Conservation (phyloP, 1,284 basidiomycete genomes). For the Heterobasidion occidentale region DNA sequence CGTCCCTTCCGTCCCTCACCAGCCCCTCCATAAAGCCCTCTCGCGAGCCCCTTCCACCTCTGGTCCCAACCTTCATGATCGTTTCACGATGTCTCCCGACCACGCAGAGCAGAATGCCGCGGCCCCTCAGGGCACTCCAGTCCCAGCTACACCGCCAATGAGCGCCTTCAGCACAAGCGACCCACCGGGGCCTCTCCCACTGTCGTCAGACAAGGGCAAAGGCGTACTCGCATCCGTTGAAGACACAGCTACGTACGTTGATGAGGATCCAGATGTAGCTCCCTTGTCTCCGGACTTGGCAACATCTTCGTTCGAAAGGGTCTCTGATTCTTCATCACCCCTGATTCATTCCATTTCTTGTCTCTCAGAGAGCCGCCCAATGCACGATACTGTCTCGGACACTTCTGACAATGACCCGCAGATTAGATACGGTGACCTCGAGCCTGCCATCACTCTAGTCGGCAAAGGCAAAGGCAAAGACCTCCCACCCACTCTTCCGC, state of each 20-base stretch:
- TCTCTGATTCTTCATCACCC: constrained; percentile 4
- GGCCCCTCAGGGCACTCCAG: neutral
- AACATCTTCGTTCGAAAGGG: constrained; percentile 4
- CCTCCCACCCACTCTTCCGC: constrained; percentile 51
- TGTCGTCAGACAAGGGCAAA: constrained; percentile 37
- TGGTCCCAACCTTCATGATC: neutral
- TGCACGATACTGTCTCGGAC: neutral
- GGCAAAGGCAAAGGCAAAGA: constrained; percentile 50
- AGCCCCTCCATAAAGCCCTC: constrained; percentile 36
- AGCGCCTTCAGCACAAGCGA: neutral
- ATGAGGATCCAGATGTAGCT: constrained; percentile 32
- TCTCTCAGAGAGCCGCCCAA: neutral
- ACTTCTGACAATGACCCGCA: neutral
- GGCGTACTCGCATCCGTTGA: constrained; percentile 29
- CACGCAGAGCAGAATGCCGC: neutral
- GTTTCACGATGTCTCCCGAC: neutral
- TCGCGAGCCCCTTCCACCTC: neutral
- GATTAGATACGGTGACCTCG: constrained; percentile 1
- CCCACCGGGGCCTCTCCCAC: neutral
- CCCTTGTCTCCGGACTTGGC: constrained; percentile 21
- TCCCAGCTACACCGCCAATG: neutral
- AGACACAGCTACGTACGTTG: constrained; percentile 15
- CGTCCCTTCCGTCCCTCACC: constrained; percentile 42
- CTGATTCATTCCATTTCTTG: neutral
- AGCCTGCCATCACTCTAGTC: neutral